Evolutionary conservation across 2,329 filamentous ascomycete species (phyloP).

Genomic region (Zymoseptoria tritici): DNA sequence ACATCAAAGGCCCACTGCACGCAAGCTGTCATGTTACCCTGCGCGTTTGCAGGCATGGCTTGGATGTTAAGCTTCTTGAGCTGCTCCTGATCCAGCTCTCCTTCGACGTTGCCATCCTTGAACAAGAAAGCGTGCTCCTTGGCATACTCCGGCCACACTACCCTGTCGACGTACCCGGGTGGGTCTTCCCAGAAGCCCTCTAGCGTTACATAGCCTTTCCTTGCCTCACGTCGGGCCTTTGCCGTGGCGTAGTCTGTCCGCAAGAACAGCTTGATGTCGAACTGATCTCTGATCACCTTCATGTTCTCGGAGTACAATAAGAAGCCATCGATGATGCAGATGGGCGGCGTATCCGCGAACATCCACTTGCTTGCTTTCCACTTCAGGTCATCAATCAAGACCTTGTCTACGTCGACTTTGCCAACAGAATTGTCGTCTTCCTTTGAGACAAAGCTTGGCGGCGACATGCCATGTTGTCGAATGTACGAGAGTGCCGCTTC

Average conservation of each 20-base stretch:
- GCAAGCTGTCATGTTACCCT: constrained; percentile 29
- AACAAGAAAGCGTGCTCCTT: constrained; percentile 77
- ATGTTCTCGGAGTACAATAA: constrained; percentile 64
- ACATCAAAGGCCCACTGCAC: constrained; percentile 33
- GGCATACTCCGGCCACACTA: constrained; percentile 95
- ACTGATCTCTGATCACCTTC: constrained; percentile 45
- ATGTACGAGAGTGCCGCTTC: constrained; percentile 62
- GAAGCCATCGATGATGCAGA: constrained; percentile 83
- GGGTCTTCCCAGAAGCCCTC: constrained; percentile 95
- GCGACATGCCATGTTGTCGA: constrained; percentile 56
- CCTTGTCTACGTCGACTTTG: constrained; percentile 34
- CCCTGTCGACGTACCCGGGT: constrained; percentile 82
- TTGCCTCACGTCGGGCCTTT: constrained; percentile 57
- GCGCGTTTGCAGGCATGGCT: constrained; percentile 24
- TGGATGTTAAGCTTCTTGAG: constrained; percentile 22
- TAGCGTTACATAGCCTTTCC: constrained; percentile 67
- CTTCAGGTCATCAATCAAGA: constrained; percentile 25
- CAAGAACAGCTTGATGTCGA: constrained; percentile 75
- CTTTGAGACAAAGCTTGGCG: constrained; percentile 46
- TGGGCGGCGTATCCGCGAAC: constrained; percentile 24
- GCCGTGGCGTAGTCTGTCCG: constrained; percentile 58
- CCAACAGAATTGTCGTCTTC: constrained; percentile 51
- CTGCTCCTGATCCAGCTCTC: constrained; percentile 42
- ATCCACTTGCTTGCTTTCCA: constrained; percentile 22
- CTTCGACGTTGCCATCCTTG: constrained; percentile 57